Evolutionary conservation across 805 yeast genomes (phyloP).

Genomic region (Cephaloascus albidus): DNA sequence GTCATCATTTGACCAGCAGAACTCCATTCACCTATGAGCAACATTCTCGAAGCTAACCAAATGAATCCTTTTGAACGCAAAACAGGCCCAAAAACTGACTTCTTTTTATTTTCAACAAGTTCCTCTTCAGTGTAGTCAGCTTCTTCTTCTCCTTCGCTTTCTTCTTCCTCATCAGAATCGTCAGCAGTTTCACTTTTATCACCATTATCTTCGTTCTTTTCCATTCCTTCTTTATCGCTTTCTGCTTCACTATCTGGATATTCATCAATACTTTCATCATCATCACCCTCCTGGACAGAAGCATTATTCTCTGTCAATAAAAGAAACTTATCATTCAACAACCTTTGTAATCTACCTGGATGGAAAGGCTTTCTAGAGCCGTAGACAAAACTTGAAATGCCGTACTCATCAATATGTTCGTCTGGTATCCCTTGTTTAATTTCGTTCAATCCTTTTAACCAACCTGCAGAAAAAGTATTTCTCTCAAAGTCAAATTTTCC

Average conservation of each 20-base stretch:
- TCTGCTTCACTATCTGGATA: constrained; percentile 10
- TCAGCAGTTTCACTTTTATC: constrained; percentile 5
- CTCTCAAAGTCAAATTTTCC: constrained; percentile 28
- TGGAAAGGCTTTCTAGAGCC: constrained; percentile 32
- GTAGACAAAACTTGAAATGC: constrained; percentile 33
- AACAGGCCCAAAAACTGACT: constrained; percentile 24
- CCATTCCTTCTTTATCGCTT: constrained; percentile 1
- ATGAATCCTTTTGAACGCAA: constrained; percentile 34
- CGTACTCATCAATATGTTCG: constrained; percentile 38
- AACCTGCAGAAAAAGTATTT: constrained; percentile 33
- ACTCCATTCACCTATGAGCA: constrained; percentile 34
- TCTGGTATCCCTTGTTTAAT: constrained; percentile 32
- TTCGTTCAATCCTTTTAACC: constrained; percentile 32
- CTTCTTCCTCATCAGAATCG: constrained; percentile 7
- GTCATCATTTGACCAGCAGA: constrained; percentile 34
- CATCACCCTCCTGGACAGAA: constrained; percentile 12
- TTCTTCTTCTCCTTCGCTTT: constrained; percentile 5
- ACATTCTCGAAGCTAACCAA: constrained; percentile 32
- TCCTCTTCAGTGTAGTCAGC: constrained; percentile 12
- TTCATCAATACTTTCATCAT: constrained; percentile 9
- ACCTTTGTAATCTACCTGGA: constrained; percentile 28
- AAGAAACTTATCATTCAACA: constrained; percentile 24
- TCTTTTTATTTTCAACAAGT: constrained; percentile 20
- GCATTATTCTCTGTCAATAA: background rate
- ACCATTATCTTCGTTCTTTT: constrained; percentile 5